Percentiles rank a stretch among this genome's conserved stretches.
Conservation (phyloP, 805 yeast genomes). For the Torulaspora gathmanii region DNA sequence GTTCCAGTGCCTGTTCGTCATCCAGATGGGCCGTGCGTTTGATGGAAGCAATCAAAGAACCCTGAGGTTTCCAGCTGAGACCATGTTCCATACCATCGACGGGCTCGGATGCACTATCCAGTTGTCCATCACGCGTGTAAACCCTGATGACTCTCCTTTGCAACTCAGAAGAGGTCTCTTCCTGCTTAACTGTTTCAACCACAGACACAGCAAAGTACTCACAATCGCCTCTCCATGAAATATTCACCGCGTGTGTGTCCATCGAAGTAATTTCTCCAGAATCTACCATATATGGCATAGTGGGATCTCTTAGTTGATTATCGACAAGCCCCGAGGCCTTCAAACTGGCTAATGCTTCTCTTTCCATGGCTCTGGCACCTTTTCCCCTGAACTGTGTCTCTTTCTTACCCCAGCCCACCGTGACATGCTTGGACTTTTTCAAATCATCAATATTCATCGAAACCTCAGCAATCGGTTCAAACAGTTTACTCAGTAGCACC, state of each 20-base stretch:
- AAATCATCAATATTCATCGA: conserved; percentile 58
- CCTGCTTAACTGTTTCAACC: conserved; percentile 48
- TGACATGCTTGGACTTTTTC: conserved; percentile 69
- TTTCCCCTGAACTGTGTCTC: conserved; percentile 96
- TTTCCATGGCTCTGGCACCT: conserved; percentile 77
- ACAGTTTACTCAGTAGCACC: conserved; percentile 63
- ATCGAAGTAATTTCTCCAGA: conserved; percentile 54
- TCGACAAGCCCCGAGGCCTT: conserved; percentile 61
- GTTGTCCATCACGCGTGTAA: conserved; percentile 68
- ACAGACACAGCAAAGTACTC: conserved; percentile 70
- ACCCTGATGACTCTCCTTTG: conserved; percentile 77
- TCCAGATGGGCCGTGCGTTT: conserved; percentile 48
- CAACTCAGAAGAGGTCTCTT: conserved; percentile 35
- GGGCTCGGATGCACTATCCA: conserved; percentile 84
- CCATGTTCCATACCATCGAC: conserved; percentile 72
- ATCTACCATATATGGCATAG: conserved; percentile 70
- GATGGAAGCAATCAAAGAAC: conserved; percentile 76
- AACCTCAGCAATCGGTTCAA: conserved; percentile 74
- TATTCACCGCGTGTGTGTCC: conserved; percentile 46
- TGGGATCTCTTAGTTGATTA: conserved; percentile 77
- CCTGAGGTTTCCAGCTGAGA: conserved; percentile 87
- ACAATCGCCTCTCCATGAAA: conserved; percentile 97
- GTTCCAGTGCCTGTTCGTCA: conserved; percentile 40
- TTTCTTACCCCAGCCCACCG: conserved; percentile 97
- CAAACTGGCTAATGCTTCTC: conserved; percentile 48